phyloP scores from a whole-genome alignment of 805 yeast species.

The Metschnikowia peoriensis region DNA sequence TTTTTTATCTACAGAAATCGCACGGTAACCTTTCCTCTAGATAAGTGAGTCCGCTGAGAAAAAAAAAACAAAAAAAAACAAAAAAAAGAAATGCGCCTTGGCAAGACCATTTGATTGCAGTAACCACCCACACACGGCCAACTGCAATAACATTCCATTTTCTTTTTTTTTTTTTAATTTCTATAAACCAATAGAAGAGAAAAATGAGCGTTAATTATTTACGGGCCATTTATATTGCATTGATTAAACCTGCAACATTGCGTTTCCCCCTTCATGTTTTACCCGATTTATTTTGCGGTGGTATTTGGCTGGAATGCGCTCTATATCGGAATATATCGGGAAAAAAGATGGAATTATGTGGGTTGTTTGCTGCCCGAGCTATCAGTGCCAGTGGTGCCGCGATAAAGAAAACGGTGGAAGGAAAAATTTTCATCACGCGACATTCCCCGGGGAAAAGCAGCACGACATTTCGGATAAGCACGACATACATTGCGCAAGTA shows the following conservation, averaged over 20 bases:
- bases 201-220: too few species aligned
- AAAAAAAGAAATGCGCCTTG: conserved; percentile 3
- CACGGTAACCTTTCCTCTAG: conserved; percentile 7
- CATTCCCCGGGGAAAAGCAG: neutral
- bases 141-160: neutral
- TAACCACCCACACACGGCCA: neutral
- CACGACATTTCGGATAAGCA: conserved; percentile 8
- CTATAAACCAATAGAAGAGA: too few species aligned
- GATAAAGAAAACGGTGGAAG: conserved; percentile 10
- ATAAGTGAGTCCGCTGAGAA: conserved; percentile 8
- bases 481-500: conserved; percentile 2
- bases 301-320: neutral
- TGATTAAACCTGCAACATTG: neutral
- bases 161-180: too few species aligned
- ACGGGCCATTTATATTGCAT: too few species aligned
- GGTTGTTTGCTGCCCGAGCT: conserved; percentile 1
- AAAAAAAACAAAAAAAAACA: neutral
- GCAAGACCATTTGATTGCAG: neutral
- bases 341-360: neutral
- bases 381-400: conserved; percentile 6
- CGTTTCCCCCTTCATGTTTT: neutral
- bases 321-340: neutral
- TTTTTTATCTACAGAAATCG: conserved; percentile 13
- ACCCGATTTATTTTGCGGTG: neutral
- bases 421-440: conserved; percentile 9